phyloP scores from a whole-genome alignment of 2,329 filamentous ascomycete species.

The Cladosporium halotolerans region DNA sequence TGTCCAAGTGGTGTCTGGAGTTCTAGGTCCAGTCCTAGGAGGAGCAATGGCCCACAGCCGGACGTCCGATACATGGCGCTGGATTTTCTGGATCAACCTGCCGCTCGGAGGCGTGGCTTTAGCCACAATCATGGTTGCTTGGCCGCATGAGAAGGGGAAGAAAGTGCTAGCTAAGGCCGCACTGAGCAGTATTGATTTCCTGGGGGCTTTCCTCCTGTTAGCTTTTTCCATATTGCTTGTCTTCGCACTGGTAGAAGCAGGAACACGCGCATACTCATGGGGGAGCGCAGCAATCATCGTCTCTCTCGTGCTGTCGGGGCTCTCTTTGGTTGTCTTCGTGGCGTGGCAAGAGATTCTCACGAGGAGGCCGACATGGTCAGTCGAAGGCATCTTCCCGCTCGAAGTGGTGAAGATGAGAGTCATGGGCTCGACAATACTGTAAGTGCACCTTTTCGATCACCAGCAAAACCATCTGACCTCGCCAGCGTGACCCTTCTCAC shows the following conservation, averaged over 20 bases:
- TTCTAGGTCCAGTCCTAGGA: neutral
- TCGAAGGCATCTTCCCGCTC: slow-evolving; percentile 52
- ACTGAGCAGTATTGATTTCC: slow-evolving; percentile 16
- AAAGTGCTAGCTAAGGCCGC: neutral
- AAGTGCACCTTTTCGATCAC: neutral
- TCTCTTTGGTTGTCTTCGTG: neutral
- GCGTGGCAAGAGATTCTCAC: neutral
- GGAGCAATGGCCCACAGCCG: slow-evolving; percentile 12
- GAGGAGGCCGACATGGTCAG: slow-evolving; percentile 27
- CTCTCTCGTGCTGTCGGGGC: neutral
- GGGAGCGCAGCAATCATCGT: neutral
- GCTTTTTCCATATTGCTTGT: slow-evolving; percentile 50
- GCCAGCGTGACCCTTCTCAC: slow-evolving; percentile 14
- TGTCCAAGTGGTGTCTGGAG: neutral
- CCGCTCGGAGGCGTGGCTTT: slow-evolving; percentile 44
- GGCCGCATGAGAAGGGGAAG: neutral
- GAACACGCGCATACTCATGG: slow-evolving; percentile 26
- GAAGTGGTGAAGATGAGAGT: slow-evolving; percentile 43
- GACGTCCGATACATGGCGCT: slow-evolving; percentile 5
- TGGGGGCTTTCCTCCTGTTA: slow-evolving; percentile 50
- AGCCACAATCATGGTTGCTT: neutral
- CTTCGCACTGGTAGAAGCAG: slow-evolving; percentile 52
- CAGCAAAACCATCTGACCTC: neutral
- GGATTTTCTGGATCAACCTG: slow-evolving; percentile 55
- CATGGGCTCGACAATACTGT: slow-evolving; percentile 40